phyloP scores from a whole-genome alignment of 2,329 filamentous ascomycete species.

The Alternaria metachromatica region DNA sequence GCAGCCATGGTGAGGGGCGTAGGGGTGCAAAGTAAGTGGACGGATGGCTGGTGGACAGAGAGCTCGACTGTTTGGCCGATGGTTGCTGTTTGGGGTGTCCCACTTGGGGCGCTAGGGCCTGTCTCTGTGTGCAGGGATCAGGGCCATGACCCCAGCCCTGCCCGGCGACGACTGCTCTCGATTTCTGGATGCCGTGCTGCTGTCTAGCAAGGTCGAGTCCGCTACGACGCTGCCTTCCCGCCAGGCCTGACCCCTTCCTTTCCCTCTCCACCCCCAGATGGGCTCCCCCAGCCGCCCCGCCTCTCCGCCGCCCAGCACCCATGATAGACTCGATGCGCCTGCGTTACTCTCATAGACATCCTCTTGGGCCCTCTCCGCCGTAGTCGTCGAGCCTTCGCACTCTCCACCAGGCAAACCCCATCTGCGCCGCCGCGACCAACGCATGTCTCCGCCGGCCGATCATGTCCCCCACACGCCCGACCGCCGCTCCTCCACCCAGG shows the following conservation, averaged over 20 bases:
- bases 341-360: slow-evolving; percentile 19
- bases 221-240: slow-evolving; percentile 2
- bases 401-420: background rate
- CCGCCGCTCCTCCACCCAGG: slow-evolving; percentile 47
- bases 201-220: slow-evolving; percentile 6
- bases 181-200: slow-evolving; percentile 2
- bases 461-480: slow-evolving; percentile 48
- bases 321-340: slow-evolving; percentile 25
- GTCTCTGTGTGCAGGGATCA: slow-evolving; percentile 9
- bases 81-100: slow-evolving; percentile 22
- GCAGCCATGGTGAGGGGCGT: slow-evolving; percentile 60
- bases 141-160: background rate
- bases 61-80: slow-evolving; percentile 22
- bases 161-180: background rate
- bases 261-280: slow-evolving; percentile 15
- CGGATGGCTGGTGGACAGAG: slow-evolving; percentile 3
- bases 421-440: slow-evolving; percentile 24
- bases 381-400: background rate
- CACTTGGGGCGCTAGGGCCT: slow-evolving; percentile 7
- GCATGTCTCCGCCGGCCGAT: slow-evolving; percentile 48
- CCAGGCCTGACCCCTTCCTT: background rate
- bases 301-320: slow-evolving; percentile 16
- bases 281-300: slow-evolving; percentile 24
- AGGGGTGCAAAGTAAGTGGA: slow-evolving; percentile 2
- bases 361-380: slow-evolving; percentile 5